Conservation (phyloP, 2,329 filamentous ascomycete species). For the Penicillium sp. region DNA sequence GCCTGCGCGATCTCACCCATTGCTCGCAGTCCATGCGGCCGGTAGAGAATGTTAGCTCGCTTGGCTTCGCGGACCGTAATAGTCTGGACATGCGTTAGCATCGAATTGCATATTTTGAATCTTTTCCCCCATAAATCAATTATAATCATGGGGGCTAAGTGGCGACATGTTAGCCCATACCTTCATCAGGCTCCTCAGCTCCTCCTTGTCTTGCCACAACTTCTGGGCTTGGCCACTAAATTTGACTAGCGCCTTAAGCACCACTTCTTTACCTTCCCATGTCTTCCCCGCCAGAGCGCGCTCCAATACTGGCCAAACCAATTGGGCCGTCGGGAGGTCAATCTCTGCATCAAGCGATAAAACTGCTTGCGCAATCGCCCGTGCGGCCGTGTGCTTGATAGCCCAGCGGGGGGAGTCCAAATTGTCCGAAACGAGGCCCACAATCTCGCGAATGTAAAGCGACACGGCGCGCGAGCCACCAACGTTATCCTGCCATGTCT, state of each 20-base stretch:
- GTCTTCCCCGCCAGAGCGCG: constrained; percentile 83
- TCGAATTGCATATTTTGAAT: not conserved
- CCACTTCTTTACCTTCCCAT: constrained; percentile 84
- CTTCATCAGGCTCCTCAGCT: constrained; percentile 66
- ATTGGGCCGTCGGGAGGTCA: constrained; percentile 57
- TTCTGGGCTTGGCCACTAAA: constrained; percentile 66
- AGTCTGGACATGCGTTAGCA: constrained; percentile 41
- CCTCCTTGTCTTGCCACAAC: constrained; percentile 56
- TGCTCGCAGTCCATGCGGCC: constrained; percentile 68
- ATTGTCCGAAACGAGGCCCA: constrained; percentile 62
- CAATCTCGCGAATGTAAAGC: constrained; percentile 81
- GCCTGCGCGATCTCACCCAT: constrained; percentile 70
- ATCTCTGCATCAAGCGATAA: constrained; percentile 59
- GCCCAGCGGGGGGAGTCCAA: constrained; percentile 83
- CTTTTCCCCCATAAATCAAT: not conserved
- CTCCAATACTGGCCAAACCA: constrained; percentile 80
- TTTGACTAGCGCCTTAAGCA: constrained; percentile 74
- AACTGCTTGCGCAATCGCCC: constrained; percentile 72
- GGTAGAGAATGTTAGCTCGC: constrained; percentile 82
- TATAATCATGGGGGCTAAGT: not conserved
- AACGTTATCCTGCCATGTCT: constrained; percentile 88
- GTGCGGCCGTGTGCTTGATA: constrained; percentile 81
- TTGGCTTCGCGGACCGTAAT: constrained; percentile 83
- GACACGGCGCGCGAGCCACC: constrained; percentile 78
- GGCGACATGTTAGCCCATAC: constrained; percentile 39